Base-by-base conservation (phyloP, 805 yeast genomes). In the Starmerella bombi region DNA sequence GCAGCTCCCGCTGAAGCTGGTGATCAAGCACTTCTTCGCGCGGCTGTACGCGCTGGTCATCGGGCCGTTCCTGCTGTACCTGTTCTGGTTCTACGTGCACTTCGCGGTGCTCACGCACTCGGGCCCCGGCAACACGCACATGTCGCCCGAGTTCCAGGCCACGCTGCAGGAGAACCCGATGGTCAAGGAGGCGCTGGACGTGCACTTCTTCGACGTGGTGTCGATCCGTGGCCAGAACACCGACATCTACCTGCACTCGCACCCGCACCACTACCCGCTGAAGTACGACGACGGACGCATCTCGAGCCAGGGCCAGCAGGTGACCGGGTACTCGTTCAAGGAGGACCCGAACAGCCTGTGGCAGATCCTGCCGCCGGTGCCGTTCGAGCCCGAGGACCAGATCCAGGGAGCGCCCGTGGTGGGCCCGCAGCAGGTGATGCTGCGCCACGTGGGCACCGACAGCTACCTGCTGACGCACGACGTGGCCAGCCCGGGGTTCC, bases 271-370 rank as follows among this genome's bases (percentile, higher is more conserved):
- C 10, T 91, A 77, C 58, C 98, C 98, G 14, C 84, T 75, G 49
- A 77, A 95, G 59, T 91, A 91, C 58, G 94, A 82, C 37, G 96
- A 91, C 59, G 97, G 97, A 8, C 77, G 98, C 64, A 69, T 91
- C 37, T 97, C 97, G 3, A 82, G 95, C 2, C 70, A 72, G 47
- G 97, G 91, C 62, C 96, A 86, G 60, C 99, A 91, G 61, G 70
- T 91, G 37, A 91, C 98, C 21, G 82, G 91, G 5, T 91, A 91
- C 59, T 82, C 86, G 16, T 17, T 16, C 4, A 84, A 76, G 60
- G 83, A 83, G 57, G 97, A 91, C 59, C 62, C 69, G 39, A 88
- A 91, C 62, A 91, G 88, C 59, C 74, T 80, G 40, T 86, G 94
- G 80, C 54, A 52, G 48, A 50, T 53, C 27, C 22, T 51, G 22